Base-by-base conservation (phyloP, 139 green algal species). In the Nannochloris sp. region DNA sequence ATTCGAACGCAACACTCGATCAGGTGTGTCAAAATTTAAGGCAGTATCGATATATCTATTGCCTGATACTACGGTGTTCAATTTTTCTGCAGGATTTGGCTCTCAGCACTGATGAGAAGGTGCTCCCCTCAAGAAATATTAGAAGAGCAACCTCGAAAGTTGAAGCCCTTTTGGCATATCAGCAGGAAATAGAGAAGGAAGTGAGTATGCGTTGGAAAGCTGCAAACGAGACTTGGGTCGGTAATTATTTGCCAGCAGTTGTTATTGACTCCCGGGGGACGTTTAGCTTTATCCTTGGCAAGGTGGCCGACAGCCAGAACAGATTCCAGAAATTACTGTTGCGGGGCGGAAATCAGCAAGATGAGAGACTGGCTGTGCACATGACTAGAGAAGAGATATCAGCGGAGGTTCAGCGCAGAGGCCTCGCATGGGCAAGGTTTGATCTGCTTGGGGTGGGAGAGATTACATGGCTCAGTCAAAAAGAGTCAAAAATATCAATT, bases 311-410 rank as follows among this genome's bases (percentile, higher is more conserved):
- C 56, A 49, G 48, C 33, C n/a, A 48, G 26, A 66, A 44, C 12
- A 71, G 68, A n/a, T 66, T 63, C 36, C 74, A 86, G 69, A 72
- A 74, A 56, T 79, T 90, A 55, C 43, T 90, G 20, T 58, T 91
- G 33, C 74, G 84, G 0, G 85, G 85, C 4, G 62, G 63, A n/a
- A 88, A 87, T 62, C 71, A 79, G 30, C 51, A 55, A 44, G 75
- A 60, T 10, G 75, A 87, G 59, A 68, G 82, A 30, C 72, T 83
- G 60, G 65, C 69, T 1, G 50, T 70, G 33, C 29, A 57, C 2
- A n/a, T 25, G 23, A 9, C 64, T 14, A 57, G 63, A 37, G 51
- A 68, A n/a, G 70, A 75, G 62, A 69, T 50, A 36, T 29, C 49
- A 49, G 25, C 44, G 3, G 61, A 29, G 4, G 36, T 62, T 20